Evolutionary conservation across 352 stramenopile species (phyloP).

Genomic region (Phytophthora idaei): DNA sequence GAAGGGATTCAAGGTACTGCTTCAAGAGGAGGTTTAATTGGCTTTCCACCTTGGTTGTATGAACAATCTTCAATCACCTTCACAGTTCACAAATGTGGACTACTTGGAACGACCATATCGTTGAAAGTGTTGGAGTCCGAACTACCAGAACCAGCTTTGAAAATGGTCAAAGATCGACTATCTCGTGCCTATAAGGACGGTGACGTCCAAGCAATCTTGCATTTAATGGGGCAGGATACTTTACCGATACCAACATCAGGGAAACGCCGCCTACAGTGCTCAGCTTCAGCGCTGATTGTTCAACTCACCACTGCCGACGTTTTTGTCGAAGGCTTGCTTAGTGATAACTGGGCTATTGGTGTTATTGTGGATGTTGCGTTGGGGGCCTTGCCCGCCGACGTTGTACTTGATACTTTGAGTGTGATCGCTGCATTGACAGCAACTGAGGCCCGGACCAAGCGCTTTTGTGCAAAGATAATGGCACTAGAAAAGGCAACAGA

Average conservation of each 20-base stretch:
- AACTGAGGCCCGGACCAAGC: conserved; percentile 16
- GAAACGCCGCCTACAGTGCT: conserved; percentile 17
- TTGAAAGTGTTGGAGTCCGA: conserved; percentile 16
- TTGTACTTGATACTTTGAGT: conserved; percentile 18
- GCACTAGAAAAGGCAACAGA: background rate
- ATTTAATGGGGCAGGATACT: conserved; percentile 4
- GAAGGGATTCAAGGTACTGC: conserved; percentile 10
- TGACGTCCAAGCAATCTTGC: conserved; percentile 7
- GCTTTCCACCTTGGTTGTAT: conserved; percentile 21
- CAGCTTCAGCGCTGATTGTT: conserved; percentile 22
- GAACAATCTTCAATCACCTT: background rate
- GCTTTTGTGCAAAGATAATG: conserved; percentile 15
- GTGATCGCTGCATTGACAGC: conserved; percentile 17
- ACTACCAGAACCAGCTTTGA: conserved; percentile 7
- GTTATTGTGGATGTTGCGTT: conserved; percentile 23
- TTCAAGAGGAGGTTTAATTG: conserved; percentile 21
- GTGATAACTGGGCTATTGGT: conserved; percentile 18
- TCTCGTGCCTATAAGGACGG: conserved; percentile 1
- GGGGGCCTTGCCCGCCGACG: conserved; percentile 9
- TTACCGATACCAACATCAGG: background rate
- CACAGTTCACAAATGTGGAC: conserved; percentile 11
- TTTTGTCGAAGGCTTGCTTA: conserved; percentile 25
- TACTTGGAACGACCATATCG: conserved; percentile 17
- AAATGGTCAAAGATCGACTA: conserved; percentile 15
- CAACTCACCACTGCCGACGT: conserved; percentile 9